Percentiles rank a stretch among this genome's conserved stretches.
These are phyloP conservation scores for Groenewaldozyma sp. DNA, from an alignment of 1,139 yeast genomes.

Conservation along the genomic window DNA sequence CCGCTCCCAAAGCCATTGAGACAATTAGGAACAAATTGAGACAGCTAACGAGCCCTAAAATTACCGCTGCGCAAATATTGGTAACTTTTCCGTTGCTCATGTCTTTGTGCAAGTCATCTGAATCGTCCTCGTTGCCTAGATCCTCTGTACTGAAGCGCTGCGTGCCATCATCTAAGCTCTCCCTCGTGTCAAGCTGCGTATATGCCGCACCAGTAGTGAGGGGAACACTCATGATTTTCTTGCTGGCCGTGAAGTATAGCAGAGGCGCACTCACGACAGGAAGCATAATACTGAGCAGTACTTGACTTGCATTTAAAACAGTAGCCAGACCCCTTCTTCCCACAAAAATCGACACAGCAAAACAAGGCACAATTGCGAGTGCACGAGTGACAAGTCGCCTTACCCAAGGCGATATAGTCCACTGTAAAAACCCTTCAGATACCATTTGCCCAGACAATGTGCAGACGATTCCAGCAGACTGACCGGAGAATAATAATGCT, in stretches of 20 bases:
- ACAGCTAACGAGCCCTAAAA: conserved; percentile 65
- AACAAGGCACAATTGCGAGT: conserved; percentile 82
- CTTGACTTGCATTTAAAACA: conserved; percentile 80
- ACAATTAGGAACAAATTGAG: conserved; percentile 65
- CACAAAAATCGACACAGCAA: conserved; percentile 61
- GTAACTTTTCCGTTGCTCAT: conserved; percentile 61
- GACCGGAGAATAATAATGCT: conserved; percentile 91
- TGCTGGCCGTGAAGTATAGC: conserved; percentile 71
- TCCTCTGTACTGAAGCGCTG: too few relatives aligned
- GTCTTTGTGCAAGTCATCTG: too few relatives aligned
- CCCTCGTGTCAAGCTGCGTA: too few relatives aligned
- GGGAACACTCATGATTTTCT: conserved; percentile 64
- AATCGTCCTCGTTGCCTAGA: conserved; percentile 7
- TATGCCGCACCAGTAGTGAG: conserved; percentile 12
- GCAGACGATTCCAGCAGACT: conserved; percentile 96
- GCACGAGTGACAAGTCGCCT: conserved; percentile 76
- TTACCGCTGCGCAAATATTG: conserved; percentile 44
- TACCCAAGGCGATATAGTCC: conserved; percentile 81
- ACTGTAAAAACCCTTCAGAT: conserved; percentile 80
- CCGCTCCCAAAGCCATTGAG: conserved; percentile 61
- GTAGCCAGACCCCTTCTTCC: conserved; percentile 83
- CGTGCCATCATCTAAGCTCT: too few relatives aligned
- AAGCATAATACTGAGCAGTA: conserved; percentile 68
- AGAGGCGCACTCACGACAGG: conserved; percentile 91
- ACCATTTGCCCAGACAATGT: conserved; percentile 97